Percentiles rank a stretch among this genome's conserved stretches.
These are phyloP conservation scores for Biscogniauxia sp. DNA, from an alignment of 2,329 filamentous ascomycete species.

Conservation along the genomic window DNA sequence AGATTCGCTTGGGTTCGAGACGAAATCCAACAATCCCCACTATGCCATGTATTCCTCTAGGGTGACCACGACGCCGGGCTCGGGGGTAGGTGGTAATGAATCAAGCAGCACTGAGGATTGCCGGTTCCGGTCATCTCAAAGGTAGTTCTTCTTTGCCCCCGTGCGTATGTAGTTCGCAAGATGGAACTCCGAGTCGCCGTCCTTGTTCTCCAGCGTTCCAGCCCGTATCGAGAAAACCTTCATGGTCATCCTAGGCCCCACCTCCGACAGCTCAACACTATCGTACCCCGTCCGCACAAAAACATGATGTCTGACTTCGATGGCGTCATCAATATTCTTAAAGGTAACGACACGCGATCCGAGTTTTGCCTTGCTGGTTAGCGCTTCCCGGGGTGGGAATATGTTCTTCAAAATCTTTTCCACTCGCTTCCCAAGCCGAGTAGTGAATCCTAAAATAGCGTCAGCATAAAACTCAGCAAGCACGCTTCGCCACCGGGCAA, in stretches of 20 bases:
- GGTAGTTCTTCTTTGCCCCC: constrained; percentile 90
- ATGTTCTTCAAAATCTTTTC: constrained; percentile 91
- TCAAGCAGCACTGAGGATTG: neutral
- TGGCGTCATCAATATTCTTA: constrained; percentile 89
- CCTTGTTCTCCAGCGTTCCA: constrained; percentile 89
- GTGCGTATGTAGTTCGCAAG: constrained; percentile 94
- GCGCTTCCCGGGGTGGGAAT: constrained; percentile 82
- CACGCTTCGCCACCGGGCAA: neutral
- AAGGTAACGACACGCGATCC: constrained; percentile 90
- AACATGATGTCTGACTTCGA: constrained; percentile 90
- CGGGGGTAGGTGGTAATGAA: neutral
- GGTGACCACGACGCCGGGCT: neutral
- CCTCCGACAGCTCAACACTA: constrained; percentile 83
- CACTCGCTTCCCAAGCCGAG: constrained; percentile 74
- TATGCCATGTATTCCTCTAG: constrained; percentile 23
- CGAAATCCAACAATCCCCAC: constrained; percentile 20
- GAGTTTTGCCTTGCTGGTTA: constrained; percentile 69
- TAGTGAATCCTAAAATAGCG: constrained; percentile 62
- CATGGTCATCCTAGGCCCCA: constrained; percentile 97
- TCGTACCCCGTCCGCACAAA: constrained; percentile 92
- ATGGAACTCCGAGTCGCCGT: constrained; percentile 95
- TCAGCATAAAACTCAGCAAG: constrained; percentile 4
- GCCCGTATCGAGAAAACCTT: constrained; percentile 87
- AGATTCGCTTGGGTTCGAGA: constrained; percentile 20
- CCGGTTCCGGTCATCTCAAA: constrained; percentile 49